Evolutionary conservation across 2,329 filamentous ascomycete species (phyloP).

Genomic region (Beauveria brongniartii): DNA sequence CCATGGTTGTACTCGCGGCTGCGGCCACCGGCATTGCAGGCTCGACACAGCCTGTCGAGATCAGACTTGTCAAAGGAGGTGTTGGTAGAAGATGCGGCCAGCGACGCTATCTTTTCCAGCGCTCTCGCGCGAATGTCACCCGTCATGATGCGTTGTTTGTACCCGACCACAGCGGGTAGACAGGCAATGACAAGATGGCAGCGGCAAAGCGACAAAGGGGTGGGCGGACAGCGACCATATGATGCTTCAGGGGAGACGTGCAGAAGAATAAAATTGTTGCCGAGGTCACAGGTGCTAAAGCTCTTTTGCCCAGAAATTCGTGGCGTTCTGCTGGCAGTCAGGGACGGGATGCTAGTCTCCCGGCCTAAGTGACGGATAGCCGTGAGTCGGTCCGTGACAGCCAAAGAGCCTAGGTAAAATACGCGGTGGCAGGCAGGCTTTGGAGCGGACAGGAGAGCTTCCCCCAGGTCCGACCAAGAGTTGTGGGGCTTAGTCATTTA

Average conservation of each 20-base stretch:
- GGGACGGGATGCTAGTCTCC: constrained; percentile 1
- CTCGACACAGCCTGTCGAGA: constrained; percentile 53
- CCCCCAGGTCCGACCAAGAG: constrained; percentile 3
- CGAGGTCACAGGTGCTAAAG: constrained; percentile 9
- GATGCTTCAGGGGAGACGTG: neutral
- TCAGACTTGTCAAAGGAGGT: constrained; percentile 54
- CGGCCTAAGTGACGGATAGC: neutral
- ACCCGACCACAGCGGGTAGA: neutral
- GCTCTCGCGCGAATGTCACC: constrained; percentile 54
- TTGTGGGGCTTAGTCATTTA: constrained; percentile 10
- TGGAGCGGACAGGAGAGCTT: constrained; percentile 4
- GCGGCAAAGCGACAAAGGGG: neutral
- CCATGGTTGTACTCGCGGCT: constrained; percentile 40
- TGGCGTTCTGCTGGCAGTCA: constrained; percentile 1
- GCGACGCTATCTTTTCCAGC: constrained; percentile 55
- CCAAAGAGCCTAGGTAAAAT: neutral
- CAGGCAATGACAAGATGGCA: neutral
- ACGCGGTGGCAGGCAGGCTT: no score
- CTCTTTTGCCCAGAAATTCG: neutral
- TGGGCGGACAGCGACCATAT: neutral
- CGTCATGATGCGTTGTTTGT: constrained; percentile 29
- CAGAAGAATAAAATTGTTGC: constrained; percentile 6
- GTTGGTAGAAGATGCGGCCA: constrained; percentile 48
- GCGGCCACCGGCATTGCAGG: constrained; percentile 41
- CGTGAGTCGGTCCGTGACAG: neutral